Evolutionary conservation across 2,329 filamentous ascomycete genomes (phyloP), one percentile per base, ranked within the genome.

Genomic region (Sporothrix sp.): DNA sequence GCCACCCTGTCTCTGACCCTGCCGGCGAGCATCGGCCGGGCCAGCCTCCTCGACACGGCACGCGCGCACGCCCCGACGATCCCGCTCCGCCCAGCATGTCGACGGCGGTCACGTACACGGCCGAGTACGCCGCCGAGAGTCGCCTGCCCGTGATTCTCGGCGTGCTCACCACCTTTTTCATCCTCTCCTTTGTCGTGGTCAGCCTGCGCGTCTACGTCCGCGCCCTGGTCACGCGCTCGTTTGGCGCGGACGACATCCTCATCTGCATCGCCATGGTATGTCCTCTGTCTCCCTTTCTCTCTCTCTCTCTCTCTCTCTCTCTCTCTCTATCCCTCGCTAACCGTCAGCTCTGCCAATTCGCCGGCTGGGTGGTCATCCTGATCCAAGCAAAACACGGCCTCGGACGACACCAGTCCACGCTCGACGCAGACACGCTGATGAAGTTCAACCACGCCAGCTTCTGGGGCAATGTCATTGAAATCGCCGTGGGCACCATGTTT

Each of bases 381-480:
- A 61, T 68, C 14, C 68, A 75, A 56, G 62, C 64, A 1, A 57
- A 66, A 4, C 62, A 71, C 52, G 75, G 73, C 3, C 60, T 77
- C 7, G 75, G 75, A 8, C 66, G 63, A 44, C 73, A 75, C 54
- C 59, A 62, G 9, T 53, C 62, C 4, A 67, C 67, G 3, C 62
- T 75, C 32, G 54, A 61, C 3, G 49, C 51, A 1, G 25, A 57
- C 1, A 66, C 69, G 39, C 62, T 65, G 13, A 57, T 58, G 14
- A 57, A 59, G 2, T 68, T 71, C 47, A 56, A 62, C 2, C 69
- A 71, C 38, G 66, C 69, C 36, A 63, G 65, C 23, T 75, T 69
- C 55, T 65, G 69, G 43, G 70, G 76, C 53, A 67, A 68, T 7
- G 60, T 78, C 43, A 60, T 73, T 38, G 64, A 71, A 20, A 69